Evolutionary conservation across 2,329 filamentous ascomycete genomes (phyloP), one percentile per base, ranked within the genome.

Genomic region (Penicillium sp.): DNA sequence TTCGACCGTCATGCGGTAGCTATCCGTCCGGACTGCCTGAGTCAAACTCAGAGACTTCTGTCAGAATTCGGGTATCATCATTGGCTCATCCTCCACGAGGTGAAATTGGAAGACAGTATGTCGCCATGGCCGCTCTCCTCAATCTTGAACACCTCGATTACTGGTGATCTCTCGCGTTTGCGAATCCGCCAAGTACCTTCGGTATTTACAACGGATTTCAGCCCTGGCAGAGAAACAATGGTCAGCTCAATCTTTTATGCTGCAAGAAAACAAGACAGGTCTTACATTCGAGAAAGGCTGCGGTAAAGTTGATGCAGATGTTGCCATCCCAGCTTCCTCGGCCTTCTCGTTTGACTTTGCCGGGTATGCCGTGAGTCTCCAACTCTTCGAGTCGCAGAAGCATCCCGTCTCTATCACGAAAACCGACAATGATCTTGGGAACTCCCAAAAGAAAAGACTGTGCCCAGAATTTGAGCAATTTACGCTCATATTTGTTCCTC

Each of bases 371-470:
- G 47, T 85, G 84, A 1, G 92, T 97, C 59, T 90, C 83, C 30
- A 96, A 83, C 67, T 96, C 90, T 69, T 96, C 84, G 12, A 95
- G 69, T 12, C 83, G 80, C 48, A 81, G 79, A 21, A 99, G 78
- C 53, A 90, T 82, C 7, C 94, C 93, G 55, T 86, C 68, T 56
- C 81, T 83, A 33, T 83, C 86, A 48, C 94, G 86, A 70, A 94
- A 97, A 0, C 94, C 94, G 28, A 99, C 89, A 47, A 97, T 85
- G 62, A 99, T 90, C 63, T 87, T 94, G 0, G 91, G 91, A 1
- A 97, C 92, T 42, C 93, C 93, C 1, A 99, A 85, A 2, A 99
- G 80, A 68, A 96, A 99, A 0, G 90, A 96, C 72, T 97, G 94
- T 14, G 93, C 90, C 94, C 94, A 99, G 75, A 93, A 96, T 67